phyloP scores from a whole-genome alignment of 2,329 filamentous ascomycete genomes.

The Microcyclosporella mali region DNA sequence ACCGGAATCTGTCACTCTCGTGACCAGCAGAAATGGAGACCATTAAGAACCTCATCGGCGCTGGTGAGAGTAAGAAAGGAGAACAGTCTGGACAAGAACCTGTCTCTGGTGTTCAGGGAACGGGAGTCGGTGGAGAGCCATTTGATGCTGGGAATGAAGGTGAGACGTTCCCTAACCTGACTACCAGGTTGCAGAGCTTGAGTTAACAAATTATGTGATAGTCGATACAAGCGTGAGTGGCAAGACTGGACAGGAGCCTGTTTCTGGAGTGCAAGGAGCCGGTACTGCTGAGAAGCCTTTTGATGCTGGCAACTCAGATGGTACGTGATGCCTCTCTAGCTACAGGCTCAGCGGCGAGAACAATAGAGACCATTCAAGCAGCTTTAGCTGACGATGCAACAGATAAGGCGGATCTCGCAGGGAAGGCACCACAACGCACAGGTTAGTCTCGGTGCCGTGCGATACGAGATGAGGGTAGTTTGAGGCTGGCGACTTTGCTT shows the following conservation, averaged over 20 bases:
- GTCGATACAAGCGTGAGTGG: no score
- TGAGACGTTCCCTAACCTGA: no score
- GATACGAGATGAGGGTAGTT: no score
- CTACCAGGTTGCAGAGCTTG: no score
- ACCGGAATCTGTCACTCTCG: neutral
- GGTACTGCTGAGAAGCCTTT: conserved; percentile 66
- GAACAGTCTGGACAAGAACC: conserved; percentile 50
- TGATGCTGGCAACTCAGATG: conserved; percentile 69
- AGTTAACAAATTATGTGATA: no score
- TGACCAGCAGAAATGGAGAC: conserved; percentile 52
- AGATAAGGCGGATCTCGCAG: conserved; percentile 12
- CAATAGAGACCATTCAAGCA: neutral
- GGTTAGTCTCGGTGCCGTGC: conserved; percentile 5
- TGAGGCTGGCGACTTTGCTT: no score
- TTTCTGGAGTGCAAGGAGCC: conserved; percentile 64
- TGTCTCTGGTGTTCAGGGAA: conserved; percentile 62
- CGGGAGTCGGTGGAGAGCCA: conserved; percentile 63
- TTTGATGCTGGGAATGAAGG: conserved; percentile 74
- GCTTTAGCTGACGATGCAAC: neutral
- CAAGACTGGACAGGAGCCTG: conserved; percentile 50
- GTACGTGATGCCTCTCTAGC: conserved; percentile 28
- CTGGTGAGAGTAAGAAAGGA: conserved; percentile 15
- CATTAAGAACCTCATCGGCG: conserved; percentile 45
- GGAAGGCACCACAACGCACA: conserved; percentile 16
- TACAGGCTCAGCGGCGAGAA: neutral